phyloP scores from a whole-genome alignment of 805 yeast genomes.

The Candida mattraensis region DNA sequence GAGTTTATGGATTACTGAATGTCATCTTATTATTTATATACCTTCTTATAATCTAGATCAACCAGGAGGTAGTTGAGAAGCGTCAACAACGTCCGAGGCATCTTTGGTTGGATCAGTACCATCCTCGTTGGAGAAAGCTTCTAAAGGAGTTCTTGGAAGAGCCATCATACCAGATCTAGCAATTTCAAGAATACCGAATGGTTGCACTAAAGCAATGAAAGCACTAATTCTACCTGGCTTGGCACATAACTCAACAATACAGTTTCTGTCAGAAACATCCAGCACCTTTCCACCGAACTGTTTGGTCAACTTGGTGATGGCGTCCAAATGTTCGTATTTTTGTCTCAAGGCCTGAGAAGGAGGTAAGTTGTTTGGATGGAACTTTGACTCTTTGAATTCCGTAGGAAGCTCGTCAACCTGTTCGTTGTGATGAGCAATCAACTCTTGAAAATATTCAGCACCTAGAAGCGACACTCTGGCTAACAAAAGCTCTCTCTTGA shows the following conservation, averaged over 20 bases:
- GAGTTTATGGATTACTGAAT: too few species aligned
- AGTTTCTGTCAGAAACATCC: slow-evolving; percentile 89
- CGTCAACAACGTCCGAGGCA: slow-evolving; percentile 76
- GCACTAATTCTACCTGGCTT: slow-evolving; percentile 88
- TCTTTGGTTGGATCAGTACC: slow-evolving; percentile 50
- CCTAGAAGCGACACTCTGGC: slow-evolving; percentile 93
- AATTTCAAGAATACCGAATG: slow-evolving; percentile 94
- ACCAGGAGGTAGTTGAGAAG: slow-evolving; percentile 94
- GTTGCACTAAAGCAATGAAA: slow-evolving; percentile 85
- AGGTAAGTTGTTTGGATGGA: slow-evolving; percentile 86
- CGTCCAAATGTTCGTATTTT: slow-evolving; percentile 85
- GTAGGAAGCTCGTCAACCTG: slow-evolving; percentile 45
- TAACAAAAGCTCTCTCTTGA: slow-evolving; percentile 84
- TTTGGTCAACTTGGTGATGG: slow-evolving; percentile 73
- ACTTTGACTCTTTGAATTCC: slow-evolving; percentile 44
- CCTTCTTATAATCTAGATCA: slow-evolving; percentile 38
- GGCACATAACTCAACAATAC: slow-evolving; percentile 91
- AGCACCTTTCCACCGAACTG: slow-evolving; percentile 93
- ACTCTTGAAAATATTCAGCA: slow-evolving; percentile 96
- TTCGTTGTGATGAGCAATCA: slow-evolving; percentile 78
- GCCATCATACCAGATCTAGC: slow-evolving; percentile 99
- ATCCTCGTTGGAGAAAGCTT: slow-evolving; percentile 45
- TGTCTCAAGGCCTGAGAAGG: slow-evolving; percentile 93
- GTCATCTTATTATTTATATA: too few species aligned
- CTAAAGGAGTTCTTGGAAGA: slow-evolving; percentile 90